Percentiles rank a stretch among this genome's conserved stretches.
phyloP scores from a whole-genome alignment of 768 basidiomycete genomes.

The Podaxis sp. region DNA sequence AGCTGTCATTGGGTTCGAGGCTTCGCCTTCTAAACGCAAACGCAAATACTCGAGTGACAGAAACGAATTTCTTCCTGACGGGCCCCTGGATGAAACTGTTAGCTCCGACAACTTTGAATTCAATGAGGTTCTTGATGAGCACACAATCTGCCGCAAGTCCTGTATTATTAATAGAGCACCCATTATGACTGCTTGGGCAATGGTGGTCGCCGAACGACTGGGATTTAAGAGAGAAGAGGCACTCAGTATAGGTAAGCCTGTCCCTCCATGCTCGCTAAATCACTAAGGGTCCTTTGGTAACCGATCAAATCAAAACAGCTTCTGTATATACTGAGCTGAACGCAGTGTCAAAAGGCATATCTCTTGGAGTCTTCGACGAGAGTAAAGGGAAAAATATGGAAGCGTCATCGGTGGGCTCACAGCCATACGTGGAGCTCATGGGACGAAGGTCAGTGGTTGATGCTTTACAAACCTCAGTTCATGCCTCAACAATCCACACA shows the following conservation, averaged over 20 bases:
- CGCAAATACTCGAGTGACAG: constrained; percentile 48
- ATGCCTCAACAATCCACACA: not conserved
- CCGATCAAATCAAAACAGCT: constrained; percentile 41
- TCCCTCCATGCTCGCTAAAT: not conserved
- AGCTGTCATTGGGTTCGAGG: constrained; percentile 24
- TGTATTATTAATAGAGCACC: constrained; percentile 88
- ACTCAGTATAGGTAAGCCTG: constrained; percentile 72
- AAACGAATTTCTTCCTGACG: constrained; percentile 60
- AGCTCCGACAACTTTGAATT: constrained; percentile 62
- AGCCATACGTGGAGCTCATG: constrained; percentile 87
- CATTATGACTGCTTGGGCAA: constrained; percentile 93
- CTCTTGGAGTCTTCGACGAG: constrained; percentile 72
- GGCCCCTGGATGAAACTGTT: constrained; percentile 47
- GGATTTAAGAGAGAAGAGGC: constrained; percentile 90
- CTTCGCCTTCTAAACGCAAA: constrained; percentile 49
- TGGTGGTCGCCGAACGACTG: constrained; percentile 78
- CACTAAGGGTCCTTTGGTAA: not conserved
- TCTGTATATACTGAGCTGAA: constrained; percentile 95
- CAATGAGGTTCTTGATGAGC: constrained; percentile 68
- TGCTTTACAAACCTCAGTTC: not conserved
- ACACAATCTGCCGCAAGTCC: constrained; percentile 54
- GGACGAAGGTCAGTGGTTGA: constrained; percentile 39
- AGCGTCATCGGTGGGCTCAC: constrained; percentile 53
- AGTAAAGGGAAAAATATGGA: constrained; percentile 54
- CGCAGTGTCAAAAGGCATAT: constrained; percentile 79